Percentiles rank a stretch among this genome's conserved stretches.
Conservation (phyloP, 495 filamentous ascomycete species). For the Neurospora sp. region DNA sequence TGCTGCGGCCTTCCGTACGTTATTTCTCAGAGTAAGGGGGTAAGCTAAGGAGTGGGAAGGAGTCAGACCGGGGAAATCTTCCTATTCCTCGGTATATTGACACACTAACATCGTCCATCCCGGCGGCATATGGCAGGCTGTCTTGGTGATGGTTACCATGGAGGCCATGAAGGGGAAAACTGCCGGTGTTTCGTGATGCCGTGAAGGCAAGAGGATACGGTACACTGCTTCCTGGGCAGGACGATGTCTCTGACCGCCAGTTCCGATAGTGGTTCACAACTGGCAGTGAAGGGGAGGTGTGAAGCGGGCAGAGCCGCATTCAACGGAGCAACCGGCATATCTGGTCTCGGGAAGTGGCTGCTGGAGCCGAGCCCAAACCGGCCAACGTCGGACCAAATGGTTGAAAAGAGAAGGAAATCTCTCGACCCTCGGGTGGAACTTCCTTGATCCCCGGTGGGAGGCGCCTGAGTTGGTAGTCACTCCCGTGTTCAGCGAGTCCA, state of each 20-base stretch:
- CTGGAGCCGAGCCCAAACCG: not conserved
- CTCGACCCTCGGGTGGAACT: not conserved
- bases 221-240: not conserved
- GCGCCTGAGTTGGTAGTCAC: not conserved
- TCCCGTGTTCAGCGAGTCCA: not conserved
- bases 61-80: not conserved
- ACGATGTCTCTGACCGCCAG: not conserved
- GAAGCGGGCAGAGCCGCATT: not conserved
- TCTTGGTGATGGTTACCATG: not conserved
- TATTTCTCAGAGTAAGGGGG: not conserved
- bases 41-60: not conserved
- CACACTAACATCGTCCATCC: not conserved
- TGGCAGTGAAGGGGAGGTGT: not conserved
- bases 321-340: not conserved
- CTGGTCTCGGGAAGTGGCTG: not conserved
- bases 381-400: not conserved
- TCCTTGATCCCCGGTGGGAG: not conserved
- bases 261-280: not conserved
- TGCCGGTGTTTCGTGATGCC: not conserved
- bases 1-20: not conserved
- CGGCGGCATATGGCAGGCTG: not conserved
- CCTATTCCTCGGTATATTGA: not conserved
- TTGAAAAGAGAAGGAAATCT: not conserved
- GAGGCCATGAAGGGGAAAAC: not conserved
- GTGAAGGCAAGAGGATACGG: not conserved